These are phyloP conservation scores for Podospora pseudoanserina DNA, from an alignment of 495 filamentous ascomycete species.

Conservation along the genomic window DNA sequence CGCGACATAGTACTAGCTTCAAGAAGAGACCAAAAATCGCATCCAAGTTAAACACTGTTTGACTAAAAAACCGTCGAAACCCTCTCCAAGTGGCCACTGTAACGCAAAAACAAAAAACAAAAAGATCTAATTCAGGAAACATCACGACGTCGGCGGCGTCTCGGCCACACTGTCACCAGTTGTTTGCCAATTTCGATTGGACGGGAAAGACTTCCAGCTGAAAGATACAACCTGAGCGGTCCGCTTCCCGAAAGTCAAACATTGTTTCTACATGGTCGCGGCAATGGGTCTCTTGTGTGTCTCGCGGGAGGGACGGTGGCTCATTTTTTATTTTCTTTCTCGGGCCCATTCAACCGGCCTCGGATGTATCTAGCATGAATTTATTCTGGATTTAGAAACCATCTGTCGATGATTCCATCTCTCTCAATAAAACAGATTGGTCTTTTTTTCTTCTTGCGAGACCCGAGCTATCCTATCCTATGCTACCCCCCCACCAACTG, in stretches of 20 bases:
- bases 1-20: not conserved
- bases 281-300: conserved; percentile 18
- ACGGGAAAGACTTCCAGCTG: conserved; percentile 22
- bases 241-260: conserved; percentile 19
- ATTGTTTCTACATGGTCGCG: not conserved
- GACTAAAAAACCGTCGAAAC: not conserved
- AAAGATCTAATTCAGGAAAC: conserved; percentile 11
- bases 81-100: not conserved
- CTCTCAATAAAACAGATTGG: not conserved
- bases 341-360: conserved; percentile 12
- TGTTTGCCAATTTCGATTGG: conserved; percentile 9
- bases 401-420: not conserved
- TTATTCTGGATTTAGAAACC: not conserved
- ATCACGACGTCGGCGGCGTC: not conserved
- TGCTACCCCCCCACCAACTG: not conserved
- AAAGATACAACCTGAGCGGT: conserved; percentile 14
- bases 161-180: not conserved
- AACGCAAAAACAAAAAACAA: not conserved
- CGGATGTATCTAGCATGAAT: not conserved
- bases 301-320: conserved; percentile 2
- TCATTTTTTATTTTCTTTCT: conserved; percentile 7
- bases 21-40: not conserved
- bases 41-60: not conserved
- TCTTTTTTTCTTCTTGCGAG: not conserved
- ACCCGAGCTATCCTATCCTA: not conserved